These are phyloP conservation scores for Pichia kudriavzevii DNA, from an alignment of 1,139 yeast genomes.

Conservation along the genomic window DNA sequence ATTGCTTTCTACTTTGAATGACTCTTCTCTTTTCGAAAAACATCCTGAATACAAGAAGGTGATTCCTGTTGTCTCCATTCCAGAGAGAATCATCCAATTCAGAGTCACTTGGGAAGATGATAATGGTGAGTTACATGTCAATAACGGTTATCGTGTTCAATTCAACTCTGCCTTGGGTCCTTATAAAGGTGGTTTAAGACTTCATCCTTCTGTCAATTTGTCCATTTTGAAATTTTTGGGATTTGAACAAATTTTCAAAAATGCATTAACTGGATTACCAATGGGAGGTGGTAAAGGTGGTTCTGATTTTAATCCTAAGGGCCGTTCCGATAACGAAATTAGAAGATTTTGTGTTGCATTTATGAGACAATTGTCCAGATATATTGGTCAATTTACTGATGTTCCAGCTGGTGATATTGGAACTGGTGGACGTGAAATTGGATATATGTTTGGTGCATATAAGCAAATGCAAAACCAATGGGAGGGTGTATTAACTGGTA, in stretches of 20 bases:
- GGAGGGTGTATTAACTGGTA: conserved; percentile 98
- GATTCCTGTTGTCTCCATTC: conserved; percentile 84
- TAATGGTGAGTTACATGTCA: conserved; percentile 82
- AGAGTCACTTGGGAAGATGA: conserved; percentile 98
- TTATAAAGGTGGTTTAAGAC: conserved; percentile 97
- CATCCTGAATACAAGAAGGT: conserved; percentile 88
- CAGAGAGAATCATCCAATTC: conserved; percentile 94
- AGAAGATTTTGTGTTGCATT: conserved; percentile 94
- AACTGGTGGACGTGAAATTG: conserved; percentile 89
- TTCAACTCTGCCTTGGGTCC: conserved; percentile 98
- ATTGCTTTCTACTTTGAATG: conserved; percentile 79
- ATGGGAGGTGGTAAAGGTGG: conserved; percentile 99
- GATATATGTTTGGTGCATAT: conserved; percentile 95
- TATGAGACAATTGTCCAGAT: conserved; percentile 92
- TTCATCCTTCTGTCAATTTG: conserved; percentile 94
- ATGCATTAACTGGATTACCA: conserved; percentile 92
- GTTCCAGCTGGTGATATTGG: conserved; percentile 98
- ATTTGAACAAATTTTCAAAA: conserved; percentile 97
- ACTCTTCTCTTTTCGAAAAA: conserved; percentile 81
- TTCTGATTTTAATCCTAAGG: conserved; percentile 95
- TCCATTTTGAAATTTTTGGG: conserved; percentile 94
- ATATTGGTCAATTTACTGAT: conserved; percentile 95
- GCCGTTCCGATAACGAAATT: conserved; percentile 84
- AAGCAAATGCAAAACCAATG: conserved; percentile 84
- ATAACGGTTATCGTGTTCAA: conserved; percentile 97